Evolutionary conservation across 768 basidiomycete genomes (phyloP).

Genomic region (Rhizopogon vinicolor): DNA sequence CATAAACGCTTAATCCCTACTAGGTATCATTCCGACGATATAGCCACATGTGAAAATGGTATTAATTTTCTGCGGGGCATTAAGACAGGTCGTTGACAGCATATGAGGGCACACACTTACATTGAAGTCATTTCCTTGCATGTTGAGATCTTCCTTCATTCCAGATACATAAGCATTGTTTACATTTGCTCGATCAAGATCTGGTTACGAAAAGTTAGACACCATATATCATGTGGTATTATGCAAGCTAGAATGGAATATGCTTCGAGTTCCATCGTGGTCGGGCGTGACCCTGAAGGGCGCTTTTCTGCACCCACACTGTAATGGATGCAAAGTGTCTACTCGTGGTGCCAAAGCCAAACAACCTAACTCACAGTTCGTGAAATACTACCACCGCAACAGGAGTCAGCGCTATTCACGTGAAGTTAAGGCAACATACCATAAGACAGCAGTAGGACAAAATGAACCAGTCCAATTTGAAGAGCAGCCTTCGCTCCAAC

Average conservation of each 20-base stretch:
- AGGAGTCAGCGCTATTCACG: constrained; percentile 2
- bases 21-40: constrained; percentile 70
- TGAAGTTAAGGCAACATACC: constrained; percentile 30
- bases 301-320: neutral
- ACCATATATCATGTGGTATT: neutral
- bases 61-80: constrained; percentile 47
- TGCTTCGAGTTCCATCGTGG: neutral
- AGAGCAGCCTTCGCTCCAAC: constrained; percentile 45
- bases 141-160: constrained; percentile 67
- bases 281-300: neutral
- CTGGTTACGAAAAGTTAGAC: constrained; percentile 25
- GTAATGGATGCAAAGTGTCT: neutral
- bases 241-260: neutral
- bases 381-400: constrained; percentile 46
- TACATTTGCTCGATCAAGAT: constrained; percentile 65
- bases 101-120: constrained; percentile 21
- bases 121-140: constrained; percentile 63
- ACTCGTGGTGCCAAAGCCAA: neutral
- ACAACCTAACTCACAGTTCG: constrained; percentile 45
- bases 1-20: constrained; percentile 24
- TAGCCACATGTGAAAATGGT: constrained; percentile 74
- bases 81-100: neutral
- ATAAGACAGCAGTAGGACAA: constrained; percentile 69
- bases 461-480: constrained; percentile 66
- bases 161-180: constrained; percentile 77